Base-by-base conservation (phyloP, 2,329 filamentous ascomycete species). In the Aspergillus sergii region DNA sequence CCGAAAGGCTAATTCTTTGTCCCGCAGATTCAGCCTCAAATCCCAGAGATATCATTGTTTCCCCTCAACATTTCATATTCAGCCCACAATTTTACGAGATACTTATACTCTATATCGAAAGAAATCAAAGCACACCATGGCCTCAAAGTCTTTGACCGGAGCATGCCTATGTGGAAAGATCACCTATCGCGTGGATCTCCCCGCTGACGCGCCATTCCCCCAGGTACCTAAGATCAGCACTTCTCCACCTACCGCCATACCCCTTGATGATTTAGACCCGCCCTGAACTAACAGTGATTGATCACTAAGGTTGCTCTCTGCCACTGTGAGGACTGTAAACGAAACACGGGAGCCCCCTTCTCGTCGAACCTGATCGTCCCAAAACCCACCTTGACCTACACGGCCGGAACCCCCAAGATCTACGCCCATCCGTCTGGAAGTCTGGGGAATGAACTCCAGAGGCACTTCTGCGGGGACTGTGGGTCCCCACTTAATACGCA, bases 241-340 rank as follows among this genome's bases (percentile, higher is more conserved):
- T 28, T 9, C 54, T 30, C 36, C 28, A 53, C 28, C 55, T 21
- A 21, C 19, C 28, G 19, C 48, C 26, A 26, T 19, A 1, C 11
- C 2, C 26, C 48, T n/a, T 28, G 28, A 14, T 4, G 9, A 16
- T 21, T 21, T 11, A n/a, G 19, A 23, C 51, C 21, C 30, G 45
- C 11, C 23, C 26, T 26, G 28, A 21, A 19, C 36, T 54, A 36
- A 59, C 51, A 5, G 8, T 50, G 2, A 21, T 26, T 7, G 19
- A n/a, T 58, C 26, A 28, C 11, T 10, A 4, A 72, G 69, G 21
- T 72, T 21, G 53, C 66, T 41, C 54, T 69, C 60, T 72, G 71
- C 61, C 69, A 72, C 66, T 72, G 71, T 63, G 66, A 43, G 46
- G 67, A 50, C 60, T 72, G 71, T 65, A 72, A 72, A 43, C 69